A percentile compares a stretch with the other conserved stretches of the same genome.
Conservation (phyloP, 1,284 basidiomycete species). For the Cryptococcus maquisensis region DNA sequence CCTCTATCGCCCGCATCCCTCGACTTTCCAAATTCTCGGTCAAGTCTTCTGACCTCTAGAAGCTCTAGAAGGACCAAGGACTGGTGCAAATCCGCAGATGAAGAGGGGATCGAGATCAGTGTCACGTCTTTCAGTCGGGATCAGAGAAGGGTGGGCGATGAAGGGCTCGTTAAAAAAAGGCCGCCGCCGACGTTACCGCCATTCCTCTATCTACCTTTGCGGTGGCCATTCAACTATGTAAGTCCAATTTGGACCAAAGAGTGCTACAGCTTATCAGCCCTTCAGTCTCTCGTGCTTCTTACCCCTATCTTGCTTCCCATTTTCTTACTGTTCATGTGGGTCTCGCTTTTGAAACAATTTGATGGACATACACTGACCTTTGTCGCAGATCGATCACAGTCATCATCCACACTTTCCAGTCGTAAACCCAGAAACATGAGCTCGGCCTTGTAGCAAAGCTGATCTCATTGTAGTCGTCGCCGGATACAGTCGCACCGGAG, state of each 20-base stretch:
- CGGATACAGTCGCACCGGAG: constrained; percentile 6
- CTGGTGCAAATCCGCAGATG: constrained; percentile 6
- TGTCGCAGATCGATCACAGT: constrained; percentile 17
- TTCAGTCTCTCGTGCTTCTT: constrained; percentile 25
- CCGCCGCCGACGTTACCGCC: constrained; percentile 29
- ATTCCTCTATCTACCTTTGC: constrained; percentile 26
- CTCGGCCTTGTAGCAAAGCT: neutral
- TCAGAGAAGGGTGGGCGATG: neutral
- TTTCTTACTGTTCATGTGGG: constrained; percentile 28
- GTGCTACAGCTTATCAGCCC: neutral
- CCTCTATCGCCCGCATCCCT: neutral
- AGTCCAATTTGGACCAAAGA: constrained; percentile 5
- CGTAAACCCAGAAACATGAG: constrained; percentile 7
- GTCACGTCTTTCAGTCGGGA: constrained; percentile 6
- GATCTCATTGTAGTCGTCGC: constrained; percentile 3
- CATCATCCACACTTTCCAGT: constrained; percentile 31
- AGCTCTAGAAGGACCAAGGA: neutral
- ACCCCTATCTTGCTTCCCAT: constrained; percentile 34
- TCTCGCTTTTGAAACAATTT: constrained; percentile 1
- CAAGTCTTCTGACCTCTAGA: neutral
- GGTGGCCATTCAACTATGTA: constrained; percentile 36
- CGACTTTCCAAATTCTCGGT: neutral
- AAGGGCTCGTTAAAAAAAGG: constrained; percentile 2
- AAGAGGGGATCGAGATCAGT: constrained; percentile 21
- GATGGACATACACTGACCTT: constrained; percentile 1